Conservation (phyloP, 2,329 filamentous ascomycete species). For the Nothophaeocryptopus gaeumannii region DNA sequence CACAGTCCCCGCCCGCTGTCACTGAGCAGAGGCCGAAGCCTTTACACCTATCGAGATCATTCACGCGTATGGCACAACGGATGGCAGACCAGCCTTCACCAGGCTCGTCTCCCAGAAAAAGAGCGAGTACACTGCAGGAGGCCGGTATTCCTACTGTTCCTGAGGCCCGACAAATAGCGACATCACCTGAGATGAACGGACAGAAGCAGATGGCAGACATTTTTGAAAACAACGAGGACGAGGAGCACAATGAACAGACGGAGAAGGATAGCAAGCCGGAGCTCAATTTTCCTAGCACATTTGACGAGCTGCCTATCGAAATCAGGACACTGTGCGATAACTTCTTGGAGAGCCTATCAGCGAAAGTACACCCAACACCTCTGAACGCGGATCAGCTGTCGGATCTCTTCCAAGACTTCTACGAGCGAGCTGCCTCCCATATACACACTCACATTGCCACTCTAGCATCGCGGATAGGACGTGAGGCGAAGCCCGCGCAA, state of each 20-base stretch:
- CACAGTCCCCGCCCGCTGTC: conserved; percentile 12
- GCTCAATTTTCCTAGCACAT: conserved; percentile 58
- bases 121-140: conserved; percentile 48
- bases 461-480: conserved; percentile 70
- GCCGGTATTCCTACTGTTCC: conserved; percentile 43
- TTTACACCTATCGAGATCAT: conserved; percentile 47
- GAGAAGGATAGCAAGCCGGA: conserved; percentile 30
- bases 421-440: conserved; percentile 72
- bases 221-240: conserved; percentile 41
- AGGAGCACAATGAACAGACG: conserved; percentile 31
- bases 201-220: conserved; percentile 40
- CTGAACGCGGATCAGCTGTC: conserved; percentile 79
- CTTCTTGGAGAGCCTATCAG: conserved; percentile 85
- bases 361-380: conserved; percentile 80
- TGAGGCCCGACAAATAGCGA: conserved; percentile 40
- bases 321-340: conserved; percentile 85
- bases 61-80: conserved; percentile 47
- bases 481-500: conserved; percentile 60
- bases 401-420: conserved; percentile 92
- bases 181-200: conserved; percentile 34
- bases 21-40: conserved; percentile 29
- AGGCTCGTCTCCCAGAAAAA: conserved; percentile 37
- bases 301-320: conserved; percentile 91
- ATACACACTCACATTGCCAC: conserved; percentile 84
- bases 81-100: conserved; percentile 39